phyloP scores from a whole-genome alignment of 805 yeast genomes.

The Metschnikowia rubicola region DNA sequence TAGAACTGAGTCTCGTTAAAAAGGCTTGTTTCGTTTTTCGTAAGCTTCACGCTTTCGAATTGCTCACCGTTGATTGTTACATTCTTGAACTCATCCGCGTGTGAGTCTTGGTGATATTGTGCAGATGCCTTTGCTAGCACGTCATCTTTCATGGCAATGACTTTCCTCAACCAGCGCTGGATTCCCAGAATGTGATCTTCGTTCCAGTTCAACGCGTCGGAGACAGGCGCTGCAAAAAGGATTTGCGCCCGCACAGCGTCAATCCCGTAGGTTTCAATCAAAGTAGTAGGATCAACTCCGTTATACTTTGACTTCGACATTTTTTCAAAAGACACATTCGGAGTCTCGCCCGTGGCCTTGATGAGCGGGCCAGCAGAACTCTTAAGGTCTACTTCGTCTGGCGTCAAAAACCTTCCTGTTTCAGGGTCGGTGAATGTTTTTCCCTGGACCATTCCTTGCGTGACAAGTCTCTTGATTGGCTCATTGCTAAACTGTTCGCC shows the following conservation, averaged over 20 bases:
- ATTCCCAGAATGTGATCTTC: conserved; percentile 82
- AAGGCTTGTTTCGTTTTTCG: conserved; percentile 47
- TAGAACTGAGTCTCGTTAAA: conserved; percentile 55
- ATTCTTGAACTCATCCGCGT: conserved; percentile 11
- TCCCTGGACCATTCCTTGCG: conserved; percentile 99
- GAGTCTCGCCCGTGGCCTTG: conserved; percentile 46
- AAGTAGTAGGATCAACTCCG: conserved; percentile 85
- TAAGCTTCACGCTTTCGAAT: conserved; percentile 23
- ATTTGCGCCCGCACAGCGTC: conserved; percentile 94
- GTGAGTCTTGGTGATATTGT: not conserved
- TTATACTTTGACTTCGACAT: conserved; percentile 96
- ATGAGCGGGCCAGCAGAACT: conserved; percentile 44
- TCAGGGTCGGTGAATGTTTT: conserved; percentile 71
- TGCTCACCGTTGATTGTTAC: conserved; percentile 21
- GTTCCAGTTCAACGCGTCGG: conserved; percentile 85
- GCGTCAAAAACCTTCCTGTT: conserved; percentile 72
- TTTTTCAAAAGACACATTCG: conserved; percentile 69
- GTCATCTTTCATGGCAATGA: conserved; percentile 29
- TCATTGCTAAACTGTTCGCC: conserved; percentile 61
- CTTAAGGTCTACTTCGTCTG: conserved; percentile 60
- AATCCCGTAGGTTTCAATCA: conserved; percentile 77
- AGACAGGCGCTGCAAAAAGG: conserved; percentile 85
- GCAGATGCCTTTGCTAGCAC: conserved; percentile 18
- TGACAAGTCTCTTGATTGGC: conserved; percentile 75
- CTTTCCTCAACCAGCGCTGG: conserved; percentile 77